Evolutionary conservation across 2,329 filamentous ascomycete species (phyloP).

Genomic region (Phialophora chinensis): DNA sequence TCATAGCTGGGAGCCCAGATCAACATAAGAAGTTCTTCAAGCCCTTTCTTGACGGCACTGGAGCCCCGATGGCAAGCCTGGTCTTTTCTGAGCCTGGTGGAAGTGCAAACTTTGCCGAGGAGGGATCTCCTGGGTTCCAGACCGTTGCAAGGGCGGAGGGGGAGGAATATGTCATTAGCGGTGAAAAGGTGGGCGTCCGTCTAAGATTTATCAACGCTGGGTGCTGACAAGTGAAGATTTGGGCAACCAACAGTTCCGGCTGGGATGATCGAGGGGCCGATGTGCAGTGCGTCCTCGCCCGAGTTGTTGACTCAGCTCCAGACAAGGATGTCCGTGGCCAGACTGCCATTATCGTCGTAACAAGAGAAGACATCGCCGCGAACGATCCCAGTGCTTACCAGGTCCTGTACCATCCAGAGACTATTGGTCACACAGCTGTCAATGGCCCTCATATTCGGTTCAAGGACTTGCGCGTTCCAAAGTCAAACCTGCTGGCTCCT

Average conservation of each 20-base stretch:
- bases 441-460: slow-evolving; percentile 59
- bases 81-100: slow-evolving; percentile 61
- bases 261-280: slow-evolving; percentile 62
- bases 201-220: background rate
- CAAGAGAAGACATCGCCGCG: slow-evolving; percentile 54
- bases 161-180: slow-evolving; percentile 59
- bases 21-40: slow-evolving; percentile 53
- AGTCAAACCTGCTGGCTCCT: slow-evolving; percentile 54
- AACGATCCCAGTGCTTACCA: slow-evolving; percentile 53
- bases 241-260: slow-evolving; percentile 61
- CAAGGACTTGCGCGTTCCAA: slow-evolving; percentile 56
- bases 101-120: slow-evolving; percentile 60
- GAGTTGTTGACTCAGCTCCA: slow-evolving; percentile 43
- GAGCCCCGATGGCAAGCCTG: slow-evolving; percentile 57
- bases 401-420: slow-evolving; percentile 55
- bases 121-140: slow-evolving; percentile 55
- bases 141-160: slow-evolving; percentile 58
- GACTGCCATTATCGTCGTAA: slow-evolving; percentile 60
- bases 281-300: slow-evolving; percentile 60
- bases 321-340: slow-evolving; percentile 42
- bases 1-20: slow-evolving; percentile 52
- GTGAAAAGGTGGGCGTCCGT: slow-evolving; percentile 54
- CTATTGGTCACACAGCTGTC: slow-evolving; percentile 55
- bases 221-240: slow-evolving; percentile 47
- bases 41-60: slow-evolving; percentile 55